phyloP scores from a whole-genome alignment of 495 filamentous ascomycete species.

The Copromyces sp. region DNA sequence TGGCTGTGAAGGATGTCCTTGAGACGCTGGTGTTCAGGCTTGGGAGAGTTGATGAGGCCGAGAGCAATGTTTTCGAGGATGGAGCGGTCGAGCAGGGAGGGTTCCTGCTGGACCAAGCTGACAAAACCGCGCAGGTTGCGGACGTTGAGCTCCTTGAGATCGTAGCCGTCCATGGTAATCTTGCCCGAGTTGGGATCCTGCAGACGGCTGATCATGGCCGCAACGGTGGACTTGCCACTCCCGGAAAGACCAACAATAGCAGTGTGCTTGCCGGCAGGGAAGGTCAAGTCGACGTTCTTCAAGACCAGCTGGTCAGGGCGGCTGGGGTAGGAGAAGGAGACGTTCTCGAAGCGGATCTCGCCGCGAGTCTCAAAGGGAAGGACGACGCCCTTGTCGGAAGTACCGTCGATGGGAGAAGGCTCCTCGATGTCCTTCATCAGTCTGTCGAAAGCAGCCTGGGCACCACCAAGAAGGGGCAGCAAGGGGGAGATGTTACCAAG shows the following conservation, averaged over 20 bases:
- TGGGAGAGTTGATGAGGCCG: conserved; percentile 75
- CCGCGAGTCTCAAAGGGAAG: conserved; percentile 60
- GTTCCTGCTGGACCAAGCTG: conserved; percentile 72
- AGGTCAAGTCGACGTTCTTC: conserved; percentile 60
- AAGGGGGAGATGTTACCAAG: conserved; percentile 80
- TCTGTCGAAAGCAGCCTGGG: conserved; percentile 71
- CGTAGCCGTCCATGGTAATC: conserved; percentile 69
- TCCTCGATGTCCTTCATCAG: conserved; percentile 84
- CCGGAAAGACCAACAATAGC: conserved; percentile 49
- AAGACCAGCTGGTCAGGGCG: conserved; percentile 77
- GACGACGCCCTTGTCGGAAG: conserved; percentile 52
- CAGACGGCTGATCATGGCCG: conserved; percentile 79
- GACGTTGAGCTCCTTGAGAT: conserved; percentile 67
- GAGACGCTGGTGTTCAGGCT: conserved; percentile 46
- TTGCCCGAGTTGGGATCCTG: conserved; percentile 72
- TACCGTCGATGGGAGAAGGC: conserved; percentile 62
- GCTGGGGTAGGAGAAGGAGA: conserved; percentile 88
- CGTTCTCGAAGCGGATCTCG: conserved; percentile 60
- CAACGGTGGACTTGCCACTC: conserved; percentile 79
- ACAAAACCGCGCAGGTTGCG: conserved; percentile 80
- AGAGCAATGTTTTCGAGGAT: conserved; percentile 75
- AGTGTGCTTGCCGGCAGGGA: conserved; percentile 77
- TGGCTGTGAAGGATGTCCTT: conserved; percentile 8
- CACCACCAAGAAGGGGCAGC: conserved; percentile 58
- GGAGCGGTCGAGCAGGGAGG: conserved; percentile 67